Evolutionary conservation across 306 rosid species (phyloP), one percentile per base, ranked within the genome.

Genomic region (Senna tora): DNA sequence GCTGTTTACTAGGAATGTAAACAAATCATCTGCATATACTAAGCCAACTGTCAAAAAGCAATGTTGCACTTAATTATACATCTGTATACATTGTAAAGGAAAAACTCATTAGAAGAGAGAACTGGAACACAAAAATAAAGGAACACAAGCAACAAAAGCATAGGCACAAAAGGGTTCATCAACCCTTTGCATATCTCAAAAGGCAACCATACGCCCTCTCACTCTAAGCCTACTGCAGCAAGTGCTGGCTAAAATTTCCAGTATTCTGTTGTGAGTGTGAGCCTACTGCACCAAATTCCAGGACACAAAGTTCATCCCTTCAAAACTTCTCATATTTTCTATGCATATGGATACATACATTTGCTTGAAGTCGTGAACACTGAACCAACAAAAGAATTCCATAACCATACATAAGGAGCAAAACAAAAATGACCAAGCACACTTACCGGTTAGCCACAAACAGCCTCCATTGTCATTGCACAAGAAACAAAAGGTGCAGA

Each of bases 21-120:
- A 93, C 70, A 93, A 75, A 86, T 93, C 97, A 79, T 93, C 97
- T 17, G 97, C 90, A 76, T 93, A 93, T 73, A 90, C 87, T 79
- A 86, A 75, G 67, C 98, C 98, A 72, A 89, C 96, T 38, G 97
- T 89, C 77, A 93, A 90, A 88, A 90, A 93, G 89, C 98, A 90
- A 73, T 76, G 97, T 66, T 93, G 98, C 76, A 93, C 91, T 83
- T 93, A 94, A 80, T 93, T 93, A 82, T 93, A 93, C 65, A 92
- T 85, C 98, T 93, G 96, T 52, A 72, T 59, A 80, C 73, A 69
- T 60, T 65, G 54, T 50, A 72, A 65, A 45, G 69, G 25, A 59
- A 32, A 50, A 75, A 28, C 49, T 61, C 59, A 76, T 39, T 58
- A 72, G 33, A 49, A 77, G 58, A 46, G 32, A 70, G 39, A 72